Base-by-base conservation (phyloP, 148 eudicot genomes). In the Silene latifolia region DNA sequence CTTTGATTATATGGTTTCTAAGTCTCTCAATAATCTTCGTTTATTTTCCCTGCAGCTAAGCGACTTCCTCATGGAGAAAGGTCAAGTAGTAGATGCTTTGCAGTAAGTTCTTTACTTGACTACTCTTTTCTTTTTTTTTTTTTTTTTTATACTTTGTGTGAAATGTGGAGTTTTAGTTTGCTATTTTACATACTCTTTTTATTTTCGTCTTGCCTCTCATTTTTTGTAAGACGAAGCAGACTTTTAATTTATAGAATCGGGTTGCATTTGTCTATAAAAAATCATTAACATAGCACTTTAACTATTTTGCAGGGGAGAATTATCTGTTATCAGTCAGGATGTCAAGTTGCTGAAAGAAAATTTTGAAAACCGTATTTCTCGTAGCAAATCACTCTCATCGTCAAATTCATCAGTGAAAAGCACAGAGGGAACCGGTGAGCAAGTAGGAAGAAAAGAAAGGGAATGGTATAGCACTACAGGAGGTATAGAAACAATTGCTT, bases 41-140 rank as follows among this genome's bases (percentile, higher is more conserved):
- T 85, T 65, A 74, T 78, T 61, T 1, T 72, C 46, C 67, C 61
- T 60, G 47, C 73, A 70, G 98, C 76, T 93, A 74, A 84, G 79
- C 72, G 90, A 87, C 76, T 89, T 93, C 63, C 98, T 93, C 21
- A 75, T 85, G 82, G 96, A 93, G 73, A 89, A 93, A 72, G 91
- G 93, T 5, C 86, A 63, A 29, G 75, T 86, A 44, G 90, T 93
- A 5, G 93, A 93, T 80, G 73, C 44, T 24, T 71, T 93, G 80
- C 93, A 89, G 98, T 93, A 88, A 89, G 98, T 85, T 51, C 18
- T 51, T 51, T 51, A 3, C 17, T 51, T 13, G 56, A 51, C 56
- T 51, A 51, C 14, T 11, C 56, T 51, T 76, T 35, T 48, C 59
- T 13, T 25, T 63, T 69, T 35, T 67, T 11, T 67, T 58, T 66